These are phyloP conservation scores for Elsinoe perseae DNA, from an alignment of 2,329 filamentous ascomycete species.

Conservation along the genomic window DNA sequence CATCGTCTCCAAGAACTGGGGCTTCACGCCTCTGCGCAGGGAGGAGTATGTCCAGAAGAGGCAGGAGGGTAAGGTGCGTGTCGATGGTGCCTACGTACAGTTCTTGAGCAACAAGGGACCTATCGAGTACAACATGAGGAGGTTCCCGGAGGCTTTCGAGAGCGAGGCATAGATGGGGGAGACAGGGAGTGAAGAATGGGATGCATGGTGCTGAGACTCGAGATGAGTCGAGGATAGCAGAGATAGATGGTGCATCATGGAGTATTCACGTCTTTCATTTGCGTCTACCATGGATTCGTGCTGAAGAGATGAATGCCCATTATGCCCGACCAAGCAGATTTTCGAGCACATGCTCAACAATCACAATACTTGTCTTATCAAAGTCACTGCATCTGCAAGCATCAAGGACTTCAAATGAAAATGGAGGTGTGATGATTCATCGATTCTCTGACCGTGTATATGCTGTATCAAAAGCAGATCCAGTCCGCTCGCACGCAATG, in stretches of 20 bases:
- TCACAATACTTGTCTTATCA: background rate
- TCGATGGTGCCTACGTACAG: constrained; percentile 98
- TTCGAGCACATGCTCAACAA: background rate
- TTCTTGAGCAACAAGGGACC: constrained; percentile 93
- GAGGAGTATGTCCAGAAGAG: constrained; percentile 97
- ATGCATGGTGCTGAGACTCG: constrained; percentile 11
- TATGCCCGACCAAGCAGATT: background rate
- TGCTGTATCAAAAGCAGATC: background rate
- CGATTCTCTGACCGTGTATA: background rate
- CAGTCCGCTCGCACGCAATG: constrained; percentile 1
- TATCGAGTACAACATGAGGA: constrained; percentile 78
- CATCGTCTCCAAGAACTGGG: constrained; percentile 99
- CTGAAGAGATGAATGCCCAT: background rate
- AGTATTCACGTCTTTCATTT: constrained; percentile 12
- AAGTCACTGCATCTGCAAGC: background rate
- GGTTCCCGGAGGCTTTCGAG: constrained; percentile 88
- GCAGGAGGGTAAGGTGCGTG: constrained; percentile 85
- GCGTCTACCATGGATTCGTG: background rate
- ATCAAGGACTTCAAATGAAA: too few relatives aligned
- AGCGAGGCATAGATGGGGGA: constrained; percentile 27
- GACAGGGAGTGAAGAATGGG: background rate
- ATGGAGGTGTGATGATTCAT: background rate
- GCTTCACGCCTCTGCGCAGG: constrained; percentile 95
- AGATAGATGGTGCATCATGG: constrained; percentile 16
- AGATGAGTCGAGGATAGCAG: constrained; percentile 6